phyloP scores from a whole-genome alignment of 805 yeast species.

The Metschnikowia matae region DNA sequence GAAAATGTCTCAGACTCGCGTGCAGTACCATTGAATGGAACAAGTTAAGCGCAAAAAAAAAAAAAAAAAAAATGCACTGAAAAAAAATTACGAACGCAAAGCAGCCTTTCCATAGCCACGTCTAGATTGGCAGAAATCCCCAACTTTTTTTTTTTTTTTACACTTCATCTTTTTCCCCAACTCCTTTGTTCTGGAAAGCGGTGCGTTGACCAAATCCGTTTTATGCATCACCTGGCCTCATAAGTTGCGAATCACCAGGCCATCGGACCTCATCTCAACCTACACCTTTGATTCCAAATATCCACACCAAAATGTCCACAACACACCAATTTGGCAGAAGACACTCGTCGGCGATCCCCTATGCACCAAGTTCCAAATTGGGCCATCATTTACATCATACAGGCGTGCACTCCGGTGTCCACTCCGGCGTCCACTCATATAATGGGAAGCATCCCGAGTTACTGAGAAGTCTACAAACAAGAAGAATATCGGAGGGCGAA shows the following conservation, averaged over 20 bases:
- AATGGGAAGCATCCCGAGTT: constrained; percentile 5
- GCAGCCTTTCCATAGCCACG: background rate
- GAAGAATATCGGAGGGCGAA: constrained; percentile 83
- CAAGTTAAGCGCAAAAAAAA: background rate
- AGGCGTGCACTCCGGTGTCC: constrained; percentile 7
- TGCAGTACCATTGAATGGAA: background rate
- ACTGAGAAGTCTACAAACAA: constrained; percentile 16
- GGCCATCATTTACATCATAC: constrained; percentile 12
- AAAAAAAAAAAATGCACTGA: background rate
- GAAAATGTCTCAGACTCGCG: background rate
- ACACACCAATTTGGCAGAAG: constrained; percentile 16
- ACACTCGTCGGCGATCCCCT: constrained; percentile 18
- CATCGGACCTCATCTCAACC: constrained; percentile 4
- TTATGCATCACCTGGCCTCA: background rate
- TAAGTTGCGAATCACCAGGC: background rate
- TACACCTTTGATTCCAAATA: background rate
- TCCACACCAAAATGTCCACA: constrained; percentile 1
- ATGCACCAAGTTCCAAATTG: constrained; percentile 13
- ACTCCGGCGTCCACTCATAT: constrained; percentile 3
- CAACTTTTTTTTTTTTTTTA: background rate
- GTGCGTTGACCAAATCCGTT: background rate
- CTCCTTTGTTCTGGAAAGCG: background rate
- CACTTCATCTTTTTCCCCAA: background rate
- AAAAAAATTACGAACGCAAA: constrained; percentile 1
- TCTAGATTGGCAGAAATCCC: background rate